Evolutionary conservation across 1,284 basidiomycete genomes (phyloP).

Genomic region (Malassezia furfur): DNA sequence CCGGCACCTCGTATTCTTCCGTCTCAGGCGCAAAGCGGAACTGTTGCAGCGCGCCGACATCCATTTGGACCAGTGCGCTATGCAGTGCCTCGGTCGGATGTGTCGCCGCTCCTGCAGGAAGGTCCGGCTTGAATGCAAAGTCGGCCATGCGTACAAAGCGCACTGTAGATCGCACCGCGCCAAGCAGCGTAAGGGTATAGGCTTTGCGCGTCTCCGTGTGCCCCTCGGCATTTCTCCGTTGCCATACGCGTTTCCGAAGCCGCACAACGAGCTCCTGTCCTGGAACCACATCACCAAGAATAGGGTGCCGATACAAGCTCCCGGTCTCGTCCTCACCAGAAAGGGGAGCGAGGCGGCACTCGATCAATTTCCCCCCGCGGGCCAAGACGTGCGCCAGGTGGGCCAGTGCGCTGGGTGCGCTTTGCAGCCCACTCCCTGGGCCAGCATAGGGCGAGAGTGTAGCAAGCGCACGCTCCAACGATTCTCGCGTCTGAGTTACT

Average conservation of each 20-base stretch:
- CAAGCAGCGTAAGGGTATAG: constrained; percentile 68
- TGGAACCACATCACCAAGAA: constrained; percentile 11
- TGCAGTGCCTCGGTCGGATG: constrained; percentile 27
- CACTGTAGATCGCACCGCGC: constrained; percentile 67
- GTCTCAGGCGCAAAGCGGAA: constrained; percentile 22
- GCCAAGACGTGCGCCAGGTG: constrained; percentile 25
- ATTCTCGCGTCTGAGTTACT: background rate
- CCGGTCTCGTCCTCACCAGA: background rate
- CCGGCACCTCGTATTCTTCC: constrained; percentile 23
- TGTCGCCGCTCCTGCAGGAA: constrained; percentile 1
- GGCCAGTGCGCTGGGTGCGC: constrained; percentile 20
- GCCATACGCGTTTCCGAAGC: background rate
- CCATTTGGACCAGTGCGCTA: constrained; percentile 28
- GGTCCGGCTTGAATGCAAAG: constrained; percentile 32
- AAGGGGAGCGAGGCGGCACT: constrained; percentile 27
- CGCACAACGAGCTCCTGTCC: constrained; percentile 4
- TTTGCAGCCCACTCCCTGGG: background rate
- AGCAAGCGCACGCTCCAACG: constrained; percentile 30
- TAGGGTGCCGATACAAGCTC: constrained; percentile 13
- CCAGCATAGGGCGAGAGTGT: constrained; percentile 24
- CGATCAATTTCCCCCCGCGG: constrained; percentile 21
- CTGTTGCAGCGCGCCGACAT: constrained; percentile 23
- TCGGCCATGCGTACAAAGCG: constrained; percentile 60
- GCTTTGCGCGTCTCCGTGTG: constrained; percentile 20
- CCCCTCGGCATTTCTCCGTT: background rate